These are phyloP conservation scores for Sporothrix phasma DNA, from an alignment of 2,329 filamentous ascomycete species.

Conservation along the genomic window DNA sequence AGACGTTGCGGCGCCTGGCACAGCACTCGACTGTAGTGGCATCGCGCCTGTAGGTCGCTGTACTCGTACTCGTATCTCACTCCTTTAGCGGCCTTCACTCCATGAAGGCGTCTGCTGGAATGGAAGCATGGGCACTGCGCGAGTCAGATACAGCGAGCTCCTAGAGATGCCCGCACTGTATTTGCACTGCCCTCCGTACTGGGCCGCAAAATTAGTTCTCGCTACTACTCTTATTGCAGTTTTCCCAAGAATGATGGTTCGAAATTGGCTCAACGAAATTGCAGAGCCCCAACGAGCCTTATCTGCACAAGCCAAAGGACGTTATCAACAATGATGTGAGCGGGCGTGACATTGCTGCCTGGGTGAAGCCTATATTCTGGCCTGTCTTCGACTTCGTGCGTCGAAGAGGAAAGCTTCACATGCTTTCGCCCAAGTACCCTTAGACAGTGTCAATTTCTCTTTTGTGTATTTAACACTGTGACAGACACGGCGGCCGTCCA, in stretches of 20 bases:
- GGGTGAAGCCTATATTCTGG: too few relatives aligned
- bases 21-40: neutral
- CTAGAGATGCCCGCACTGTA: neutral
- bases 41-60: neutral
- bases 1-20: neutral
- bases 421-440: too few relatives aligned
- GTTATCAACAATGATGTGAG: neutral
- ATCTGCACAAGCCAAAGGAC: neutral
- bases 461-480: neutral
- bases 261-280: constrained; percentile 1
- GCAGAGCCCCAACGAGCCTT: neutral
- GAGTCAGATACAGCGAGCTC: neutral
- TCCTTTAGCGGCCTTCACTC: neutral
- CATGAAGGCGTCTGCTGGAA: neutral
- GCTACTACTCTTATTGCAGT: neutral
- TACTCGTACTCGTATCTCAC: neutral
- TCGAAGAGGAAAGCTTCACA: too few relatives aligned
- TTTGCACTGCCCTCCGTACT: neutral
- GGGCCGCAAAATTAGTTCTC: neutral
- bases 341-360: neutral
- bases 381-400: too few relatives aligned
- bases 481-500: neutral
- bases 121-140: neutral
- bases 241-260: neutral
- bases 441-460: neutral